phyloP scores from a whole-genome alignment of 23 red algal species.

The Cyanidiococcus yangmingshanensis region DNA sequence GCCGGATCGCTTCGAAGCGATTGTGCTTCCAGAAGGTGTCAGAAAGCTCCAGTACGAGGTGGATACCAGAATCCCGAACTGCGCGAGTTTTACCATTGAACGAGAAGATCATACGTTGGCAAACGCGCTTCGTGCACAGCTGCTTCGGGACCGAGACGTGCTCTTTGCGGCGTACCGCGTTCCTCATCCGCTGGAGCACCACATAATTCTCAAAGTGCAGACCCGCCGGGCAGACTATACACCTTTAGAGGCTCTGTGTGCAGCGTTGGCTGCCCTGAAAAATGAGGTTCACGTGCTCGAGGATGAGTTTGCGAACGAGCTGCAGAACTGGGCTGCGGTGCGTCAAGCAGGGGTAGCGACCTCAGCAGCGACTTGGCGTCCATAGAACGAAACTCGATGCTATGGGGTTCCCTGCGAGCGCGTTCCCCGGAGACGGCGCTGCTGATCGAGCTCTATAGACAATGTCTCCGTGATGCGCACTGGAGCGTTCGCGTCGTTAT shows the following conservation, averaged over 20 bases:
- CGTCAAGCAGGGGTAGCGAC: background rate
- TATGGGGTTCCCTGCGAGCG: too few species aligned
- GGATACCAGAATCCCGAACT: constrained; percentile 57
- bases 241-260: constrained; percentile 22
- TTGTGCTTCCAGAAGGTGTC: constrained; percentile 82
- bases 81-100: constrained; percentile 66
- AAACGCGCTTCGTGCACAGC: constrained; percentile 89
- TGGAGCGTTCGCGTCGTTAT: too few species aligned
- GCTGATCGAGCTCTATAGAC: too few species aligned
- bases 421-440: too few species aligned
- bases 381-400: too few species aligned
- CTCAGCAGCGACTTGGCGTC: background rate
- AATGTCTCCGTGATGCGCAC: too few species aligned
- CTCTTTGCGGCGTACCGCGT: constrained; percentile 80
- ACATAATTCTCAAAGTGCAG: constrained; percentile 69
- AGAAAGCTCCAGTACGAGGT: constrained; percentile 57
- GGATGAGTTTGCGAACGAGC: constrained; percentile 20
- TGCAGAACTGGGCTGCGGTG: constrained; percentile 13
- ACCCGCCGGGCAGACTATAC: constrained; percentile 27
- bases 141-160: constrained; percentile 76
- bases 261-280: constrained; percentile 20
- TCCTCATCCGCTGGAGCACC: constrained; percentile 86
- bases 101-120: constrained; percentile 94
- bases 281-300: constrained; percentile 23
- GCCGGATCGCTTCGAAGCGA: constrained; percentile 85